Evolutionary conservation across 441 rosid genomes (phyloP), one percentile per base, ranked within the genome.

Genomic region (Pelargonium fulgidum): DNA sequence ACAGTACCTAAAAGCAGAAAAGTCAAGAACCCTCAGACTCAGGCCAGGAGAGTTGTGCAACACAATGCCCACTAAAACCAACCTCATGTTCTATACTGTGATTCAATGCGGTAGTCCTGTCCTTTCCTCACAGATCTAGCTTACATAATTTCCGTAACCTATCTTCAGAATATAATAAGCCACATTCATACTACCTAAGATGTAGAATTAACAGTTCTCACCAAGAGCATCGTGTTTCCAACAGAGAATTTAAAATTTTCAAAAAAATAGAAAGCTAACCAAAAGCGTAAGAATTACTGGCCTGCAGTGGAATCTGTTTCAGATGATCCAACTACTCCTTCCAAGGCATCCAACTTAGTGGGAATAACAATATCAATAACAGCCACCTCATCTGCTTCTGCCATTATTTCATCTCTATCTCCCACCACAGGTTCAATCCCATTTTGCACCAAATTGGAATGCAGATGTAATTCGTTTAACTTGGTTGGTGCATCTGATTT

Each of bases 381-480:
- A 19, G 88, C 17, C 58, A 50, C 83, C 72, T 85, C 92, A 71
- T 86, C 97, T 41, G 84, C 90, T 78, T 81, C 96, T 3, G 91
- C 79, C 93, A 87, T 86, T 72, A 83, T 77, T 81, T 83, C 96
- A 80, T 91, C 94, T 73, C 85, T 75, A 19, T 87, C 92, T 20
- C 84, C 85, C 41, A 66, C 84, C 74, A 75, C 52, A 36, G 86
- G 75, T 73, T 89, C 96, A 70, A 75, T 79, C 59, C 92, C 96
- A 80, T 88, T 89, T 78, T 85, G 77, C 64, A 65, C 81, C 44
- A 76, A 71, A 71, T 72, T 74, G 39, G 85, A 68, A 14, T 69
- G 81, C 65, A 64, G 52, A 42, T 72, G 65, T 64, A 77, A 81
- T 19, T 80, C 84, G 36, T 74, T 73, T n/a, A 73, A 77, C 70